These are phyloP conservation scores for Pedinophyceae sp. DNA, from an alignment of 139 green algal genomes.

Conservation along the genomic window DNA sequence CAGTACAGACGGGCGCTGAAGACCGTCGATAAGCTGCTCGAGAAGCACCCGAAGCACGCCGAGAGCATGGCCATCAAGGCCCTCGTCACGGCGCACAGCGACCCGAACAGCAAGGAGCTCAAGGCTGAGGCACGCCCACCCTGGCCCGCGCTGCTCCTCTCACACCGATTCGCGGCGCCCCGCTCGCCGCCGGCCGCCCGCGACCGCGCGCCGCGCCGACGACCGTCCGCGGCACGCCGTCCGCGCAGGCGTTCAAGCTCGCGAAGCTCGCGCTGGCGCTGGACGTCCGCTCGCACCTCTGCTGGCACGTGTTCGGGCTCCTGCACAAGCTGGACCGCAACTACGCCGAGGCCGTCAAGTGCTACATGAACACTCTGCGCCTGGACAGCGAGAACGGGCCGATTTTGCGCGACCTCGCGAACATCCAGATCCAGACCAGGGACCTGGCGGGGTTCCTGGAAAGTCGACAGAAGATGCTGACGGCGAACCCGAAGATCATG, in stretches of 20 bases:
- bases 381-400: conserved; percentile 86
- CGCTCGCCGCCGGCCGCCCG: too few species aligned
- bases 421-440: conserved; percentile 69
- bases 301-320: conserved; percentile 97
- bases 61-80: conserved; percentile 92
- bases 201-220: background rate
- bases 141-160: too few species aligned
- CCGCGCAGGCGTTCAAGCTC: conserved; percentile 81
- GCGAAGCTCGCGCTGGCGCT: conserved; percentile 66
- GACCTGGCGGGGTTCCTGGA: conserved; percentile 82
- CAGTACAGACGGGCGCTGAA: conserved; percentile 98
- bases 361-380: conserved; percentile 90
- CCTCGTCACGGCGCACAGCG: conserved; percentile 68
- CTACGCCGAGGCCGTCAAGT: conserved; percentile 97
- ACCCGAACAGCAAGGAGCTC: conserved; percentile 43
- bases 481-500: conserved; percentile 53
- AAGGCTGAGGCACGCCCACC: too few species aligned
- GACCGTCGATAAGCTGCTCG: conserved; percentile 70
- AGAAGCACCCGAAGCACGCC: conserved; percentile 88
- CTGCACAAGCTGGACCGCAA: conserved; percentile 82
- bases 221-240: conserved; percentile 9
- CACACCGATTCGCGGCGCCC: background rate
- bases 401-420: conserved; percentile 77
- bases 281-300: conserved; percentile 83
- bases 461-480: conserved; percentile 70